These are phyloP conservation scores for Lithohypha guttulata DNA, from an alignment of 2,329 filamentous ascomycete genomes.

Conservation along the genomic window DNA sequence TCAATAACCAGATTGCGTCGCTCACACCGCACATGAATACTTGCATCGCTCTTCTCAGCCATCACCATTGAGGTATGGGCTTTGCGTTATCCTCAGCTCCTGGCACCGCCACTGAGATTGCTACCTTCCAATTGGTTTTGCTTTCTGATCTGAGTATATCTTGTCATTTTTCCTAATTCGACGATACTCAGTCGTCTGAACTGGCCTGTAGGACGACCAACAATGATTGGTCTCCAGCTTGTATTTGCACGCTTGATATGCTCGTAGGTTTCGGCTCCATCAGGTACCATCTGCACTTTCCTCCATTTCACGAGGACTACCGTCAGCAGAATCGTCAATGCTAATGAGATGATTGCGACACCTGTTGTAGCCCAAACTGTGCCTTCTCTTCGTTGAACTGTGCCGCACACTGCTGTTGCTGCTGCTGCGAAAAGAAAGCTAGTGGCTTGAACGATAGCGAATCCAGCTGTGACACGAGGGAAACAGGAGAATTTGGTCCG, in stretches of 20 bases:
- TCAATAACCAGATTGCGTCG: too few species aligned
- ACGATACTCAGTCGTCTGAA: constrained; percentile 60
- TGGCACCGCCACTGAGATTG: constrained; percentile 6
- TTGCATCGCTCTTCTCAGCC: too few species aligned
- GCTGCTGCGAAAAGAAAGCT: constrained; percentile 60
- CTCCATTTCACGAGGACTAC: constrained; percentile 54
- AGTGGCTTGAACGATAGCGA: constrained; percentile 58
- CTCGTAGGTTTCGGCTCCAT: constrained; percentile 6
- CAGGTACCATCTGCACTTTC: constrained; percentile 57
- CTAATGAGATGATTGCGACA: constrained; percentile 55
- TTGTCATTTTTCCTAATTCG: constrained; percentile 55
- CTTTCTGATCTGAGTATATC: constrained; percentile 62
- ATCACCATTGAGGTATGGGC: too few species aligned
- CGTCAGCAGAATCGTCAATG: constrained; percentile 54
- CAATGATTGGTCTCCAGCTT: constrained; percentile 55
- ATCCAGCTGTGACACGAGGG: constrained; percentile 60
- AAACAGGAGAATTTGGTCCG: constrained; percentile 66
- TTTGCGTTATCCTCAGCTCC: not conserved
- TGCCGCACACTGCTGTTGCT: constrained; percentile 58
- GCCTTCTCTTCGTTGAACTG: constrained; percentile 53
- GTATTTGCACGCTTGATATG: constrained; percentile 5
- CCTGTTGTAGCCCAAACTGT: constrained; percentile 58
- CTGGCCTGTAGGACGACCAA: constrained; percentile 60
- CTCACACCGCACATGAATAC: too few species aligned
- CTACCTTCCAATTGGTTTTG: constrained; percentile 40